Evolutionary conservation across 108 stramenopile genomes (phyloP).

Genomic region (Nannochloropsis salina): DNA sequence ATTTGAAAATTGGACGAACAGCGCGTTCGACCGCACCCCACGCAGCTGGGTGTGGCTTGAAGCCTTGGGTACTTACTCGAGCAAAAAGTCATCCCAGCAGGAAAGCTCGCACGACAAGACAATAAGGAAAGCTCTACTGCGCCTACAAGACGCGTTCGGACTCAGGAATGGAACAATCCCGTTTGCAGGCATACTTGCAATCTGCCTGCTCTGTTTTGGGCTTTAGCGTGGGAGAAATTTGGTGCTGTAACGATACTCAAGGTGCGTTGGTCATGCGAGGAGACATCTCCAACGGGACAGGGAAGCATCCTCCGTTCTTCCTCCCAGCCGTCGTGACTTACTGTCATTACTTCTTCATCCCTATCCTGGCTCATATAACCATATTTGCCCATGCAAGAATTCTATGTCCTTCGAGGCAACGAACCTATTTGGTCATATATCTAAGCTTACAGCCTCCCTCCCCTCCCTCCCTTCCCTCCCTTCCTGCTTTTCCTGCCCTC

Average conservation of each 20-base stretch:
- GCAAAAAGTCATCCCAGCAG: too few species aligned
- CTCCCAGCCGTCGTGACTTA: background rate
- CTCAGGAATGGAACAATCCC: constrained; percentile 70
- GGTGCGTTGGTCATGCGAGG: background rate
- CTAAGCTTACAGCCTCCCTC: background rate
- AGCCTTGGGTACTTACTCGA: too few species aligned
- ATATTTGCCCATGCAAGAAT: background rate
- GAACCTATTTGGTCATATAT: background rate
- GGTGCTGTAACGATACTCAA: constrained; percentile 75
- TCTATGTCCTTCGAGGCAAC: background rate
- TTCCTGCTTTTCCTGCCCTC: background rate
- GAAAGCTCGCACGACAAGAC: too few species aligned
- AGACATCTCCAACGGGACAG: background rate
- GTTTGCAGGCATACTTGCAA: constrained; percentile 78
- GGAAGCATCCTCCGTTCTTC: background rate
- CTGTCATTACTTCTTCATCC: background rate
- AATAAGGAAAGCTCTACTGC: too few species aligned
- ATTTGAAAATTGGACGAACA: background rate
- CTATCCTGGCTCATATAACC: background rate
- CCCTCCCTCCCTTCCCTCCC: background rate
- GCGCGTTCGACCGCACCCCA: background rate
- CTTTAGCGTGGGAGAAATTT: constrained; percentile 92
- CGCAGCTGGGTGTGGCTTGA: background rate
- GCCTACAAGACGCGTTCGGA: too few species aligned
- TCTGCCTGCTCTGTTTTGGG: constrained; percentile 85